These are phyloP conservation scores for Colletotrichum ledebouriae DNA, from an alignment of 2,329 filamentous ascomycete species.

Conservation along the genomic window DNA sequence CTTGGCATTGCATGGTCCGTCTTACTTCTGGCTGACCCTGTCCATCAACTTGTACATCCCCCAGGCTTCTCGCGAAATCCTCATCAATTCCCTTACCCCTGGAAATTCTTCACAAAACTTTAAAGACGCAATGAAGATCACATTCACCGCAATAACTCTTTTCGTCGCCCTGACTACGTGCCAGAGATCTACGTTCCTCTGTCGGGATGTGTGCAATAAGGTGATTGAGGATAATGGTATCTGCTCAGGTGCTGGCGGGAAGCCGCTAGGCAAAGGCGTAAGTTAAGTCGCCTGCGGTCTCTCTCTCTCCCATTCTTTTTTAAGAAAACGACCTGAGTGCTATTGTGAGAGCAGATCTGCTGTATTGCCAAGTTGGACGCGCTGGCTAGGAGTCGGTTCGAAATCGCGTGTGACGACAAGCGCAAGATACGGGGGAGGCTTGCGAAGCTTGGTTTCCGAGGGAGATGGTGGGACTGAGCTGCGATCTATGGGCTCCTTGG, in stretches of 20 bases:
- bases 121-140: constrained; percentile 19
- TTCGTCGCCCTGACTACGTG: constrained; percentile 4
- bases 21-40: neutral
- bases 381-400: neutral
- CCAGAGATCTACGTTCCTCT: constrained; percentile 22
- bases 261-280: constrained; percentile 25
- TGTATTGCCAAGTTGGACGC: constrained; percentile 25
- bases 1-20: neutral
- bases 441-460: constrained; percentile 1
- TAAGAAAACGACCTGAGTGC: neutral
- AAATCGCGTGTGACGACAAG: constrained; percentile 30
- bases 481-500: neutral
- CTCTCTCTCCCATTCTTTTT: no score
- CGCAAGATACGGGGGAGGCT: constrained; percentile 15
- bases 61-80: neutral
- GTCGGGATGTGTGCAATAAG: constrained; percentile 21
- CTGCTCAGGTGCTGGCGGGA: constrained; percentile 18
- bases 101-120: no score
- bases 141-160: neutral
- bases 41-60: neutral
- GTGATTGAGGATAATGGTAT: constrained; percentile 11
- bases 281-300: no score
- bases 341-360: constrained; percentile 8
- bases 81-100: no score
- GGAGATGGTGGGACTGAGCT: no score